Base-by-base conservation (phyloP, 208 protist genomes). In the Trypanosoma brucei region DNA sequence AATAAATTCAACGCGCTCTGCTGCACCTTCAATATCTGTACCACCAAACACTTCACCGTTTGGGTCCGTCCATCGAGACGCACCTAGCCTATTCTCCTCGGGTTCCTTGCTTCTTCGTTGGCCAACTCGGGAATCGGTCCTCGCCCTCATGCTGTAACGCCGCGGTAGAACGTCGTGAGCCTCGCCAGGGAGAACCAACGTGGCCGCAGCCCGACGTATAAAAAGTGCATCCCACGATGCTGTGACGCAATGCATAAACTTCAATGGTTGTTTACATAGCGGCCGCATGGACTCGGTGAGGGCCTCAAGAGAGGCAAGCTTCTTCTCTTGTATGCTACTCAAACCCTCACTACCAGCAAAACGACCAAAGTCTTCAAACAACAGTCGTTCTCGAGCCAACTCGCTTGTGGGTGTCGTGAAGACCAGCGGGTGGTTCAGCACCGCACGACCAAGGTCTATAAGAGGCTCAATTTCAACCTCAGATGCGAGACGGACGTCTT, bases 401-500 rank as follows among this genome's bases (percentile, higher is more conserved):
- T 65, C 33, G 22, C 60, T 62, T 33, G 78, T 70, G 13, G 86
- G 86, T 44, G 49, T 70, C 13, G 60, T 44, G 66, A 77, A 76
- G 13, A 79, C 51, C 70, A 90, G 81, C 6, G 86, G 83, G 55
- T 93, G 87, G 54, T 62, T 54, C 51, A 93, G 59, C 35, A 91
- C 55, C 9, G 70, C 64, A 36, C 53, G 33, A 3, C 79, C 78
- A 37, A 93, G 57, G 14, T 64, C 54, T 38, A 78, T 62, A 55
- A 93, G 72, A 6, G 80, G 78, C 2, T 50, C 62, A 34, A 81
- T 64, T 38, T 91, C 84, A 4, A 85, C 55, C 53, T 83, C 67
- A 0, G 48, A 59, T 3, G 68, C 58, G 36, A 90, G 65, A 2
- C 44, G 31, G 31, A 57, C 59, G 14, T 68, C 51, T 36, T 80